A percentile compares a stretch with the other conserved stretches of the same genome.
These are phyloP conservation scores for Saturnispora serradocipensis DNA, from an alignment of 805 yeast species.

Conservation along the genomic window DNA sequence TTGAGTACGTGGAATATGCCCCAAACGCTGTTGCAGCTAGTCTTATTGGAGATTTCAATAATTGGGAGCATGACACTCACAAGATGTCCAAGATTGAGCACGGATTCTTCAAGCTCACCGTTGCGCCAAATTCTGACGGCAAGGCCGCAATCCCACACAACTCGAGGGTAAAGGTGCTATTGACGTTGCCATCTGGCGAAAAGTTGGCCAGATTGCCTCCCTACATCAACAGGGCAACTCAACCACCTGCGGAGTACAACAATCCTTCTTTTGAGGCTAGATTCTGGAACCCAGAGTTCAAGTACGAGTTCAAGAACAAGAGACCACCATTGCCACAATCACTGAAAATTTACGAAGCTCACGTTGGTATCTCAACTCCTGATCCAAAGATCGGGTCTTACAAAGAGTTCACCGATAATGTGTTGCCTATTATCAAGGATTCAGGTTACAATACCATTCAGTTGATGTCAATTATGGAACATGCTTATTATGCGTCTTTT, in stretches of 20 bases:
- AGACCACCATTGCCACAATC: constrained; percentile 53
- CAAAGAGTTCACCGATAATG: constrained; percentile 68
- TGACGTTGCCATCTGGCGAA: constrained; percentile 60
- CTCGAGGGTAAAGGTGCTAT: constrained; percentile 62
- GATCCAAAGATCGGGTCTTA: constrained; percentile 81
- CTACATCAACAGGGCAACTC: constrained; percentile 79
- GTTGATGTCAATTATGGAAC: constrained; percentile 98
- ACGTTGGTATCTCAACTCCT: constrained; percentile 87
- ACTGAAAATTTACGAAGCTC: constrained; percentile 86
- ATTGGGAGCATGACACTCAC: constrained; percentile 58
- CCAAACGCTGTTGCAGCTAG: constrained; percentile 75
- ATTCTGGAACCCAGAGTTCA: constrained; percentile 73
- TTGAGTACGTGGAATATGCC: constrained; percentile 75
- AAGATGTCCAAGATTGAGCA: constrained; percentile 50
- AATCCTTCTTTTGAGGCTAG: constrained; percentile 66
- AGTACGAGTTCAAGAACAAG: constrained; percentile 50
- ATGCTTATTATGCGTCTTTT: constrained; percentile 94
- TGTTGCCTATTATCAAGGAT: constrained; percentile 75
- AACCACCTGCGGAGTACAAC: constrained; percentile 45
- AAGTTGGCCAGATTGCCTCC: constrained; percentile 78
- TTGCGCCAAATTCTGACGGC: constrained; percentile 46
- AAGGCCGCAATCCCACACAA: constrained; percentile 70
- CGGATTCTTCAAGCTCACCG: constrained; percentile 58
- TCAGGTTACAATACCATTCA: constrained; percentile 91
- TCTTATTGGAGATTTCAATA: constrained; percentile 87